A percentile compares a stretch with the other conserved stretches of the same genome.
Conservation (phyloP, 2,329 filamentous ascomycete genomes). For the Grosmannia clavigera region DNA sequence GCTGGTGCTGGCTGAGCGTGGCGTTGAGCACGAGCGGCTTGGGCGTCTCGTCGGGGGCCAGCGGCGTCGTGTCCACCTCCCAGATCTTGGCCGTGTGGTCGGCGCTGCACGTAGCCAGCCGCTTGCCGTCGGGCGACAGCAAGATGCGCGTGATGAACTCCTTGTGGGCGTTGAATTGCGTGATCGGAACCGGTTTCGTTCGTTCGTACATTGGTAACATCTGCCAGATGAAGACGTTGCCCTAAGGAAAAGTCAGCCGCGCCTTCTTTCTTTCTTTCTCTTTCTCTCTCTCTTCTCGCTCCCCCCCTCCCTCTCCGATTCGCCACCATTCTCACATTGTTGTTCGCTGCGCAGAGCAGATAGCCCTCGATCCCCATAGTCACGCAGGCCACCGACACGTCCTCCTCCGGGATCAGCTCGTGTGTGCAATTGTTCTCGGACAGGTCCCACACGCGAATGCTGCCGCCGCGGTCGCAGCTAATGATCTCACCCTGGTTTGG, state of each 20-base stretch:
- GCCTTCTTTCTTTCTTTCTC: too few species aligned
- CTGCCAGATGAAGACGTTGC: constrained; percentile 95
- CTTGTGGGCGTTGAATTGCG: constrained; percentile 80
- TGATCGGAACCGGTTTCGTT: constrained; percentile 75
- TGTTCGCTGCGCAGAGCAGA: constrained; percentile 86
- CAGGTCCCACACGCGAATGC: constrained; percentile 90
- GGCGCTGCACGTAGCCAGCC: constrained; percentile 84
- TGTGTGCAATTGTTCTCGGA: constrained; percentile 96
- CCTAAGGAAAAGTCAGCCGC: constrained; percentile 35
- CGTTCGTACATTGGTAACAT: constrained; percentile 73
- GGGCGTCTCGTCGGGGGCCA: constrained; percentile 24
- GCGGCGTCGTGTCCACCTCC: constrained; percentile 66
- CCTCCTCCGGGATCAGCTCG: constrained; percentile 90
- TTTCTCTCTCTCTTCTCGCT: background rate
- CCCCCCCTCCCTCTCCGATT: background rate
- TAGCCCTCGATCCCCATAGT: constrained; percentile 92
- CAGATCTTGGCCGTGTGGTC: constrained; percentile 95
- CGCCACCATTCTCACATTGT: constrained; percentile 45
- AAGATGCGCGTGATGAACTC: constrained; percentile 89
- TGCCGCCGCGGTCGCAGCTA: constrained; percentile 85
- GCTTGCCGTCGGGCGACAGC: constrained; percentile 84
- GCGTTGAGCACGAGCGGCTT: constrained; percentile 70
- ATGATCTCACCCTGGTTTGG: constrained; percentile 98
- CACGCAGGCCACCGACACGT: constrained; percentile 85
- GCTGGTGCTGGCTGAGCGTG: constrained; percentile 78